Conservation (phyloP, 2,329 filamentous ascomycete species). For the Diaporthe sp. region DNA sequence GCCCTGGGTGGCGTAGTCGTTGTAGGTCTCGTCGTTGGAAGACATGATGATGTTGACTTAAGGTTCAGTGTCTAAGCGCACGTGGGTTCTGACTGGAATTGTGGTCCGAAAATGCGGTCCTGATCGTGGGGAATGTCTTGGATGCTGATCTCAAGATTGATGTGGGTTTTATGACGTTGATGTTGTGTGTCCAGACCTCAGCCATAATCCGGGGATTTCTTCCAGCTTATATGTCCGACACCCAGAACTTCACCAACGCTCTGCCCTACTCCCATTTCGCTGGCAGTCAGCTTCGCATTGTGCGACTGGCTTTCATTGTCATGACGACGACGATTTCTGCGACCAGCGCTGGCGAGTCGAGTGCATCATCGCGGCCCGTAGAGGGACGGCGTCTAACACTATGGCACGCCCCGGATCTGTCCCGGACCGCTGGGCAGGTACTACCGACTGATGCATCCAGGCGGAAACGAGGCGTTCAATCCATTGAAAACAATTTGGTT, state of each 20-base stretch:
- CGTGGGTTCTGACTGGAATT: conserved; percentile 31
- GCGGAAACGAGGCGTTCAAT: background rate
- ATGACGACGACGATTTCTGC: conserved; percentile 39
- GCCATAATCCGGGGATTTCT: conserved; percentile 30
- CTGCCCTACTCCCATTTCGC: background rate
- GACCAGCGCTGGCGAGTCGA: background rate
- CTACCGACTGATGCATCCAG: background rate
- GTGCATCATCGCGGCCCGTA: conserved; percentile 13
- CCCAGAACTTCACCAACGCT: background rate
- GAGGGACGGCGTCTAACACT: background rate
- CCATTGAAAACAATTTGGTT: conserved; percentile 4
- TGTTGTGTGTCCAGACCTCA: background rate
- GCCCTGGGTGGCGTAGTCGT: conserved; percentile 39
- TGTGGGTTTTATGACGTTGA: conserved; percentile 27
- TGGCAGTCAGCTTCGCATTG: background rate
- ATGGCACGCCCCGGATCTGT: conserved; percentile 2
- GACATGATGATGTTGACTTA: conserved; percentile 37
- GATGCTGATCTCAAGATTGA: background rate
- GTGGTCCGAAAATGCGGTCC: conserved; percentile 39
- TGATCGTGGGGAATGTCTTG: conserved; percentile 10
- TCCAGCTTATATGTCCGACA: conserved; percentile 29
- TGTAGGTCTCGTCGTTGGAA: conserved; percentile 42
- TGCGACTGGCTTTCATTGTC: background rate
- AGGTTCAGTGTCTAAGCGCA: conserved; percentile 3
- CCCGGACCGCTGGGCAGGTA: conserved; percentile 1